Evolutionary conservation across 768 basidiomycete species (phyloP).

Genomic region (Suillus clintonianus): DNA sequence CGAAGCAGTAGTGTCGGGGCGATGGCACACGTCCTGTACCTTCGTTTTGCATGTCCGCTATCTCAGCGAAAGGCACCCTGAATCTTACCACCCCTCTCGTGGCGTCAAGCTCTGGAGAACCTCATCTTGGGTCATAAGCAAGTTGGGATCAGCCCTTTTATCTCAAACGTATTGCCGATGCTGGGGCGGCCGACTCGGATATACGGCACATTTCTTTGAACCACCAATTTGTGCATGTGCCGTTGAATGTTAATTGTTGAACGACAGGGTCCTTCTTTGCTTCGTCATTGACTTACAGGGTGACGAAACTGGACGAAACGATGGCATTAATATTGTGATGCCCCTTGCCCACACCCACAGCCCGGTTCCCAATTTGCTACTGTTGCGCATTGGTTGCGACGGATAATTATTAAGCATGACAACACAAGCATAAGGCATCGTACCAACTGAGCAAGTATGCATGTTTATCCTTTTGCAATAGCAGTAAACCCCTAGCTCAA

Average conservation of each 20-base stretch:
- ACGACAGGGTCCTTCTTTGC: background rate
- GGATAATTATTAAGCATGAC: background rate
- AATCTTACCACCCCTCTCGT: background rate
- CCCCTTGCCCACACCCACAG: background rate
- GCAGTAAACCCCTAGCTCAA: background rate
- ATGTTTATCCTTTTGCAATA: background rate
- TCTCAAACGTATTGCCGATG: background rate
- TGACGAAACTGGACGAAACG: background rate
- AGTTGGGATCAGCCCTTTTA: background rate
- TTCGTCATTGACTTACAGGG: background rate
- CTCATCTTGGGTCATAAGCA: background rate
- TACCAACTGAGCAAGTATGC: background rate
- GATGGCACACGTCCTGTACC: background rate
- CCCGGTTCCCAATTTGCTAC: background rate
- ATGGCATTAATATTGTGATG: background rate
- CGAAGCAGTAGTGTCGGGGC: background rate
- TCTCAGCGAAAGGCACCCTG: background rate
- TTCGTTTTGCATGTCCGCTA: background rate
- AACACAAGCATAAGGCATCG: background rate
- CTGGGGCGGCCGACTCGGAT: too few relatives aligned
- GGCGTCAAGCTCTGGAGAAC: background rate
- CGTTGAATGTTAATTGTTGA: background rate
- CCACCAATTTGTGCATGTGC: background rate
- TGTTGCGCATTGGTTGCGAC: background rate
- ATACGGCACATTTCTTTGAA: background rate